Base-by-base conservation (phyloP, 2,329 filamentous ascomycete species). In the Penicillium sp. region DNA sequence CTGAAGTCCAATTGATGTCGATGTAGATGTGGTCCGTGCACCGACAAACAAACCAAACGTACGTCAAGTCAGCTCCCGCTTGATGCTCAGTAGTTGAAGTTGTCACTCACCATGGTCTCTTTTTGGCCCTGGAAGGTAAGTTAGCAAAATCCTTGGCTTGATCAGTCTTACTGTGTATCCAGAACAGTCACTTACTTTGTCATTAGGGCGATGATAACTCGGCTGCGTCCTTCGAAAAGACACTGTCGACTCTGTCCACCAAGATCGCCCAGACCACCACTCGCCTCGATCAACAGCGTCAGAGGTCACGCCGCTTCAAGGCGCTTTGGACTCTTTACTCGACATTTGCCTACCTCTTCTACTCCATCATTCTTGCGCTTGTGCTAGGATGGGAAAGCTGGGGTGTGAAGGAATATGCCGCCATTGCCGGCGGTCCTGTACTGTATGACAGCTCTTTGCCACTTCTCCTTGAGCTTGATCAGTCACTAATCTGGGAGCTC, bases 281-380 rank as follows among this genome's bases (percentile, higher is more conserved):
- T 43, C 85, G 83, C 51, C 87, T 97, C 63, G 92, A 96, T 68
- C 81, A 80, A 43, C 82, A 89, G 39, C 86, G 91, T 47, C 83
- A 88, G 65, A 85, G 84, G 59, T 86, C 90, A 49, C 86, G 93
- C 56, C 89, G 93, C 57, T 84, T 89, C 67, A 93, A 90, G 65
- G 90, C 91, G 37, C 84, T 98, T 54, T 92, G 88, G 86, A 96
- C 92, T 0, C 84, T 99, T 14, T 99, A 98, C 73, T 87, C 93
- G 3, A 87, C 87, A 55, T 93, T 99, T 68, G 90, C 89, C 50
- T 99, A 98, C 74, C 87, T 97, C 4, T 85, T 98, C 47, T 93
- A 91, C 67, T 84, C 87, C 10, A 86, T 96, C 27, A 88, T 98
- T 52, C 81, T 96, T 45, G 82, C 89, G 3, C 82, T 99, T 7